Percentiles rank a stretch among this genome's conserved stretches.
phyloP scores from a whole-genome alignment of 2,329 filamentous ascomycete species.

The Falciphora oryzae region DNA sequence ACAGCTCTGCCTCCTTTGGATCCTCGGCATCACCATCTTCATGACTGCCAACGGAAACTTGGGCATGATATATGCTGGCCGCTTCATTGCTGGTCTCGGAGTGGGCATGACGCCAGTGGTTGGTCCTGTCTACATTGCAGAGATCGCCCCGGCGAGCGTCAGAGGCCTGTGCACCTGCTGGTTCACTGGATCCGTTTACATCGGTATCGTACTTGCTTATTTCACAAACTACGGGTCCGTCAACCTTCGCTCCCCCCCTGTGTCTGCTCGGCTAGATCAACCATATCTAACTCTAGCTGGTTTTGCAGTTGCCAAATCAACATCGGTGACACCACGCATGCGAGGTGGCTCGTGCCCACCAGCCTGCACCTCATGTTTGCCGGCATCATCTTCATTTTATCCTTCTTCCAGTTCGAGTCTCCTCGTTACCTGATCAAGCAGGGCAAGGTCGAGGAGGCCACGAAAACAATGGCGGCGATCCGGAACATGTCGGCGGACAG shows the following conservation, averaged over 20 bases:
- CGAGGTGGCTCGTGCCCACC: conserved; percentile 58
- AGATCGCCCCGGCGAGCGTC: conserved; percentile 63
- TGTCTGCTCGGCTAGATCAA: neutral
- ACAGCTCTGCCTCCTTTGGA: conserved; percentile 35
- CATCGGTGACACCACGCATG: conserved; percentile 38
- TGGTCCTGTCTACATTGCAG: conserved; percentile 66
- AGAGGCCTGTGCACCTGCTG: conserved; percentile 69
- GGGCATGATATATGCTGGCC: conserved; percentile 55
- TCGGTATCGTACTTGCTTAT: conserved; percentile 74
- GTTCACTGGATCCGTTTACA: conserved; percentile 66
- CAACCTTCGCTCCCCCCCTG: too few species aligned
- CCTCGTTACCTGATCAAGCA: conserved; percentile 66
- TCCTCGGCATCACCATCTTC: conserved; percentile 29
- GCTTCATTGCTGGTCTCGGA: conserved; percentile 61
- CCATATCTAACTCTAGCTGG: too few species aligned
- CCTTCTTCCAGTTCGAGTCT: conserved; percentile 63
- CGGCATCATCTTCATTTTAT: conserved; percentile 62
- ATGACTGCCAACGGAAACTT: conserved; percentile 31
- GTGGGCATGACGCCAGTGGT: conserved; percentile 64
- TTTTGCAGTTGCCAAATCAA: conserved; percentile 33
- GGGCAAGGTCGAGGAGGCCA: conserved; percentile 53
- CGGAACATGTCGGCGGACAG: conserved; percentile 55
- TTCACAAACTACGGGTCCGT: conserved; percentile 60
- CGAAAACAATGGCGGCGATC: conserved; percentile 48
- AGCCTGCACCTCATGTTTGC: conserved; percentile 75